A percentile compares a stretch with the other conserved stretches of the same genome.
Evolutionary conservation across 1,284 basidiomycete species (phyloP).

Genomic region (Pterulicium gracile): DNA sequence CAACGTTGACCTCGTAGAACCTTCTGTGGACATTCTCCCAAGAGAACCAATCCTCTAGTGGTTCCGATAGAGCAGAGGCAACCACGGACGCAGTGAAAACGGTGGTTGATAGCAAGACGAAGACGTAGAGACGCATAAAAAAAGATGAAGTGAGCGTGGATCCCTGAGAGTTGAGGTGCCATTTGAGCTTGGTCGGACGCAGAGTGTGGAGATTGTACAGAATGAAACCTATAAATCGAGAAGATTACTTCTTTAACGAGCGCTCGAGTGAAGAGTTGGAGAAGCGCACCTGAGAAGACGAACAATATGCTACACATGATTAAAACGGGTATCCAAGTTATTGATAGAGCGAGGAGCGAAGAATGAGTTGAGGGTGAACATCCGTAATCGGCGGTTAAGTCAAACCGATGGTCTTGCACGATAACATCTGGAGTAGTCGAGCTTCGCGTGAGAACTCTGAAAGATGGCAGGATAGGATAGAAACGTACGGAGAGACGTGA

Average conservation of each 20-base stretch:
- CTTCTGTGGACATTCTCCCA: conserved; percentile 23
- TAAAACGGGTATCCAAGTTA: conserved; percentile 50
- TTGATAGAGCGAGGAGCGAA: conserved; percentile 35
- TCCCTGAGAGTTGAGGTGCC: conserved; percentile 20
- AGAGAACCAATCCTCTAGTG: conserved; percentile 19
- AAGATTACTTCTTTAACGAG: conserved; percentile 10
- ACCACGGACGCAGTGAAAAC: conserved; percentile 19
- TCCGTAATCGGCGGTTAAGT: conserved; percentile 51
- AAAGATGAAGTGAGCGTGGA: conserved; percentile 22
- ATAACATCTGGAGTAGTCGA: conserved; percentile 36
- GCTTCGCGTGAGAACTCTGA: background rate
- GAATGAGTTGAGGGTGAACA: conserved; percentile 50
- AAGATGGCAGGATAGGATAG: background rate
- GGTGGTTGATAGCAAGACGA: conserved; percentile 21
- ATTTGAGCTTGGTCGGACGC: conserved; percentile 17
- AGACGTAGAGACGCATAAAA: conserved; percentile 29
- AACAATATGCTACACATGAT: conserved; percentile 32
- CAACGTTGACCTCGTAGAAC: conserved; percentile 21
- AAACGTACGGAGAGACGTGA: conserved; percentile 48
- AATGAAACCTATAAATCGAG: conserved; percentile 17
- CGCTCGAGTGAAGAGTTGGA: conserved; percentile 12
- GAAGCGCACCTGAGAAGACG: conserved; percentile 26
- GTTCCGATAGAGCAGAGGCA: conserved; percentile 22
- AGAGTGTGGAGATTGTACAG: conserved; percentile 23
- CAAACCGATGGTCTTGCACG: conserved; percentile 62